Percentiles rank a stretch among this genome's conserved stretches.
These are phyloP conservation scores for Umbelopsis vinacea DNA, from an alignment of 192 early-diverging fungal species.

Conservation along the genomic window DNA sequence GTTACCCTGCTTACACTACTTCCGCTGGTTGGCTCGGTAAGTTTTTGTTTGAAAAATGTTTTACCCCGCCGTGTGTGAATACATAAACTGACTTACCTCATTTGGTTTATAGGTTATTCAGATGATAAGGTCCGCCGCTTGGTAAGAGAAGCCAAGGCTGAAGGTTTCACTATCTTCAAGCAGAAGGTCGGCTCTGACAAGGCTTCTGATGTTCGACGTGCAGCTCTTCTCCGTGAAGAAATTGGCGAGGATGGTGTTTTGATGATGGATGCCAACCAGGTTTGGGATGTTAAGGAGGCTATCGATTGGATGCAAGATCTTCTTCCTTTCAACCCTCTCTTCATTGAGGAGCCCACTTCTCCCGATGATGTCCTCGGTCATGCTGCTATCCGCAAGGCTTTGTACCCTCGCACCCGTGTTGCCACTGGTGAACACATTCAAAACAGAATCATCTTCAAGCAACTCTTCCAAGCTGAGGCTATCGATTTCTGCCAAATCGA, in stretches of 20 bases:
- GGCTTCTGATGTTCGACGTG: slow-evolving; percentile 43
- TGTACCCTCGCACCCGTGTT: slow-evolving; percentile 37
- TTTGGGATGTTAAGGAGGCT: slow-evolving; percentile 51
- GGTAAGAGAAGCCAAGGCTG: slow-evolving; percentile 37
- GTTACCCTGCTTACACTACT: slow-evolving; percentile 49
- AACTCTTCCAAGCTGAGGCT: slow-evolving; percentile 46
- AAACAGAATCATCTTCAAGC: slow-evolving; percentile 46
- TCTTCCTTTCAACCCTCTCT: slow-evolving; percentile 46
- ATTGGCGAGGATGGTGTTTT: slow-evolving; percentile 45
- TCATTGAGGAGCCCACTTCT: slow-evolving; percentile 51
- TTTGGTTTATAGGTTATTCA: slow-evolving; percentile 39
- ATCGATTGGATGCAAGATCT: slow-evolving; percentile 53
- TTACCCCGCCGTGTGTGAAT: background rate
- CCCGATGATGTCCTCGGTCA: slow-evolving; percentile 50
- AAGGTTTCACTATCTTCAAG: slow-evolving; percentile 52
- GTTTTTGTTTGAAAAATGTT: background rate
- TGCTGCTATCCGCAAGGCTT: slow-evolving; percentile 44
- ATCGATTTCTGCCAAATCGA: slow-evolving; percentile 49
- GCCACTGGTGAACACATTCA: slow-evolving; percentile 48
- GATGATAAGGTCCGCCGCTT: slow-evolving; percentile 44
- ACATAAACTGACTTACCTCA: slow-evolving; percentile 9
- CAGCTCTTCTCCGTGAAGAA: slow-evolving; percentile 45
- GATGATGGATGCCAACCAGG: slow-evolving; percentile 58
- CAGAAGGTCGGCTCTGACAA: slow-evolving; percentile 50
- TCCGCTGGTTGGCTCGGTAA: slow-evolving; percentile 50